Conservation (phyloP, 163 green algal genomes). For the Volvox carteri region DNA sequence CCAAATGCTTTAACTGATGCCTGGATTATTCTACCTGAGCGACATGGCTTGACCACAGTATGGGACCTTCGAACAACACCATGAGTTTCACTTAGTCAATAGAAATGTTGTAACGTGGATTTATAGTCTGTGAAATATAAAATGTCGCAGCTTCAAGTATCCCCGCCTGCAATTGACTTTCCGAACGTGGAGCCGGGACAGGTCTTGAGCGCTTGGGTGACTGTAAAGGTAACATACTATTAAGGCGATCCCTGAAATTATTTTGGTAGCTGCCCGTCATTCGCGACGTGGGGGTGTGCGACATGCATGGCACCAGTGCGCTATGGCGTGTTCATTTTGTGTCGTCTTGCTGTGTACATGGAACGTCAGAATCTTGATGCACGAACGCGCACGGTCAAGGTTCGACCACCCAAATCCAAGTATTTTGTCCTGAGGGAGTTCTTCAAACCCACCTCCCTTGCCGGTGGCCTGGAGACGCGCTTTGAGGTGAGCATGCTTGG, state of each 20-base stretch:
- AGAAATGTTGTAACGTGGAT: slow-evolving; percentile 7
- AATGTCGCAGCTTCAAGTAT: slow-evolving; percentile 47
- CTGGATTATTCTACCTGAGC: background rate
- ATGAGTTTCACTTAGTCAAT: background rate
- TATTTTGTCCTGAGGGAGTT: slow-evolving; percentile 61
- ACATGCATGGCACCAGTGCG: slow-evolving; percentile 3
- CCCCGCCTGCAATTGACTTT: slow-evolving; percentile 35
- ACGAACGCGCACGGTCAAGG: slow-evolving; percentile 51
- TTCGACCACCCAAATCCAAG: slow-evolving; percentile 63
- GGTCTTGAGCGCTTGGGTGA: slow-evolving; percentile 33
- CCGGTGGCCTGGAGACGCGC: slow-evolving; percentile 59
- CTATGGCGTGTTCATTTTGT: too few relatives aligned
- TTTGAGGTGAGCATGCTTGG: slow-evolving; percentile 62
- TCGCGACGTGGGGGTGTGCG: too few relatives aligned
- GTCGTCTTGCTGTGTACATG: too few relatives aligned
- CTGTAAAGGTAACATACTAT: slow-evolving; percentile 30
- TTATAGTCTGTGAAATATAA: background rate
- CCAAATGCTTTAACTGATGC: background rate
- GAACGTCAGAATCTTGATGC: slow-evolving; percentile 58
- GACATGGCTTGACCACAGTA: slow-evolving; percentile 3
- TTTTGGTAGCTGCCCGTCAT: too few relatives aligned
- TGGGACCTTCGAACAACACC: slow-evolving; percentile 11
- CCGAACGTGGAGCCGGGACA: slow-evolving; percentile 18
- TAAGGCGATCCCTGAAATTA: background rate
- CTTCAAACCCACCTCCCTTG: slow-evolving; percentile 54